Base-by-base conservation (phyloP, 2,329 filamentous ascomycete species). In the Harringtonia lauricola region DNA sequence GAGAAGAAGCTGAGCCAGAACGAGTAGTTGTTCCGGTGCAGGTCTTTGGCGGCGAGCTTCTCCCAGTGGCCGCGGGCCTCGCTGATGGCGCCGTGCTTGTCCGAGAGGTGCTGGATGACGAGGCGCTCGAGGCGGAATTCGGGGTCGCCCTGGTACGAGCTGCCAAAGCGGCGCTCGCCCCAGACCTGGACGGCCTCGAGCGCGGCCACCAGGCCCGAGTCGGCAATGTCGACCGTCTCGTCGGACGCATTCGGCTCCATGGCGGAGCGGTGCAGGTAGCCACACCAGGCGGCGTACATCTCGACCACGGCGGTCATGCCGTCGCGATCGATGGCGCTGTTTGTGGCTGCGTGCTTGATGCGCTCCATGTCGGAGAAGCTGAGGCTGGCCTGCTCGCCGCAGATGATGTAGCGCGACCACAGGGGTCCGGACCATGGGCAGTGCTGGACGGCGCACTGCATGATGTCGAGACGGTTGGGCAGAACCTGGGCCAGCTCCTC, bases 1-100 rank as follows among this genome's bases (percentile, higher is more conserved):
- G 82, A 71, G 62, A 95, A 95, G 62, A 87, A 95, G 36, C 81
- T 79, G 44, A 89, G 72, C 92, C 92, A 98, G 59, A 96, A 96
- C 54, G 95, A 87, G 57, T 89, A 88, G 53, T 80, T 89, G 53
- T 87, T 77, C 26, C 80, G 79, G 44, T 87, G 65, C 4, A 78
- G 78, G 17, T 73, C 69, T n/a, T 76, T 66, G 19, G 76, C 59
- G 4, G 71, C 73, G 26, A 96, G 70, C 17, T 76, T 75, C 51
- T 83, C 79, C 79, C 86, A 96, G 39, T 84, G 76, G 15, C 74
- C 71, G 33, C 92, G 78, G 3, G 90, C 92, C 45, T 81, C 81
- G 18, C 86, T 77, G 42, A 86, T 68, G 34, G 85, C 82, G 22
- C 80, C 80, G 51, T 86, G 87, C 53, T 84, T 86, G 59, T 95